Evolutionary conservation across 208 protist species (phyloP), one percentile per base, ranked within the genome.

Genomic region (Leishmania martiniquensis): DNA sequence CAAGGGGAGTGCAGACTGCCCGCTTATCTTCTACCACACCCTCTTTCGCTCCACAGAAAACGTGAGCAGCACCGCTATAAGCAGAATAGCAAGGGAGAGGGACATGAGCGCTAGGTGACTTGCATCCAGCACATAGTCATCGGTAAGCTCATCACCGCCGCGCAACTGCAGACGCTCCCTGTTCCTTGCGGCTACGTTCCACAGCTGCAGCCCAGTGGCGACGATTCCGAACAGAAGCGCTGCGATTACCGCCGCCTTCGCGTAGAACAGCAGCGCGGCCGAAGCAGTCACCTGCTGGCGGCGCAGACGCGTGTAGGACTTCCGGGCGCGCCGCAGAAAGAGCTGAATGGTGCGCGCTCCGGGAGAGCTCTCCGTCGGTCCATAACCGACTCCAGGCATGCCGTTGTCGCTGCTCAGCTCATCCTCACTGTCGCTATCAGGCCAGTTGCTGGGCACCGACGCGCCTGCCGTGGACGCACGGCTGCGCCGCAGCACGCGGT

Each of bases 261-360:
- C 52, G 29, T 73, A 73, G 5, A 72, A 32, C 20, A 52, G 7
- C 7, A 78, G 22, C 22, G 47, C 5, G 15, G 65, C 9, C 1
- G 66, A 5, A 5, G 44, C 7, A 1, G 52, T 29, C 7, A 57
- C 47, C 37, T 78, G 75, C 66, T 63, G 49, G 51, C 75, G 66
- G 7, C 66, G 66, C 65, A 66, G 55, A 22, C 65, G 39, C 25
- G 37, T 55, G 66, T 78, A 78, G 25, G 75, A 78, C 65, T 78
- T 78, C 47, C 75, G 75, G 17, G 75, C 62, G 70, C 66, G 75
- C 66, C n/a, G 55, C 39, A 78, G 55, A 45, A 78, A 78, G 22
- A 78, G 75, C 52, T 72, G 66, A 51, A 78, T 72, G n/a, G 47
- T 78, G 25, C 52, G 75, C 75, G 72, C 75, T 2, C 75, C 75